Conservation (phyloP, 2,329 filamentous ascomycete genomes). For the Arthroderma sp. region DNA sequence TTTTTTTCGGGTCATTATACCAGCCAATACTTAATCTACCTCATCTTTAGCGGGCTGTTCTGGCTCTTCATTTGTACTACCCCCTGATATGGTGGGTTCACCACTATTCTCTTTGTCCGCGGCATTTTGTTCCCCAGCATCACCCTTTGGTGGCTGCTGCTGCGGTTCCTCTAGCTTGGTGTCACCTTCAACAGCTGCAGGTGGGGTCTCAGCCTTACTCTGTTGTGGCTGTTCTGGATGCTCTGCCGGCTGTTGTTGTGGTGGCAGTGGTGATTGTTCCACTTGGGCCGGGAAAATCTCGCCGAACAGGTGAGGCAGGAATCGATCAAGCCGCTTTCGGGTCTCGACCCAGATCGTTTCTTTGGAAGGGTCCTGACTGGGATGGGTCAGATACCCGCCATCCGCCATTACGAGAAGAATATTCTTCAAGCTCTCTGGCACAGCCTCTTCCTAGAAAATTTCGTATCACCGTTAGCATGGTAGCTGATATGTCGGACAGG, state of each 20-base stretch:
- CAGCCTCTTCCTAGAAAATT: constrained; percentile 64
- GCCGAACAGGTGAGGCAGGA: constrained; percentile 45
- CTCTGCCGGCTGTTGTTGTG: too few relatives aligned
- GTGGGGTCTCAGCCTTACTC: not conserved
- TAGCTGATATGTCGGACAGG: not conserved
- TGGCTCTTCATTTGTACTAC: too few relatives aligned
- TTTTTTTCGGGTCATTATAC: too few relatives aligned
- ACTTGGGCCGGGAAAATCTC: constrained; percentile 41
- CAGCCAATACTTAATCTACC: too few relatives aligned
- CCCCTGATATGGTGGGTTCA: too few relatives aligned
- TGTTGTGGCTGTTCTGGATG: too few relatives aligned
- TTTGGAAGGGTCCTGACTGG: constrained; percentile 37
- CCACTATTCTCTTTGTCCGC: not conserved
- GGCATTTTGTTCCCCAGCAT: not conserved
- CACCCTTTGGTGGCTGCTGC: not conserved
- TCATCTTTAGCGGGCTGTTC: too few relatives aligned
- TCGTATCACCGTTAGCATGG: not conserved
- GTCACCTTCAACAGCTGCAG: not conserved
- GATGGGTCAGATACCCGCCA: constrained; percentile 68
- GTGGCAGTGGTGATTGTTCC: too few relatives aligned
- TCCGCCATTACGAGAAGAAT: constrained; percentile 90
- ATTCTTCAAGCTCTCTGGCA: constrained; percentile 91
- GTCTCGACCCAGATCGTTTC: constrained; percentile 49
- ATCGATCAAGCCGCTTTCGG: constrained; percentile 45
- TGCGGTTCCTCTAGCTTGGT: not conserved